Base-by-base conservation (phyloP, 1,284 basidiomycete species). In the Puccinia coronata region DNA sequence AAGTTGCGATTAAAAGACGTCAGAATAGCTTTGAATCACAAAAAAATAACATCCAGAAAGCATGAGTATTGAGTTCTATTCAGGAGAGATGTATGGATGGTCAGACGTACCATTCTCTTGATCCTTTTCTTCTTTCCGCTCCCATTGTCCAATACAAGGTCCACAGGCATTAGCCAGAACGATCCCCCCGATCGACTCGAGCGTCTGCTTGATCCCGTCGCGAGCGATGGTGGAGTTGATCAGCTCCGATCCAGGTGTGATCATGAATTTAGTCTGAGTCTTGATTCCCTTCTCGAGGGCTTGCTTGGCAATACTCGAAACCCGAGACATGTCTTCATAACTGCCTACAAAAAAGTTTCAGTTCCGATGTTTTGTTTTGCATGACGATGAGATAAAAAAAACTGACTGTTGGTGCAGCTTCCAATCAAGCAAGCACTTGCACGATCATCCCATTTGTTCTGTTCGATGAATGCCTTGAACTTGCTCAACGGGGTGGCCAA, bases 131-230 rank as follows among this genome's bases (percentile, higher is more conserved):
- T 99, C 97, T 84, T 91, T 88, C 86, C 96, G 91, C 88, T 99
- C 95, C 97, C 97, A 99, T 88, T 99, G 96, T 86, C 96, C 97
- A 85, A 99, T 98, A 89, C 96, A 98, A 86, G 96, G 96, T 83
- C 96, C 96, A 87, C 96, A 99, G 81, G 96, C 96, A 87, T 99
- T 99, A 84, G 97, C 97, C 81, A 99, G 91, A 61, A 99, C 95
- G 82, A 96, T 86, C 86, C 94, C 97, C 82, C 96, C 96, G 82
- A 92, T 92, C 39, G 89, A 87, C 88, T 97, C 93, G 85, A 99
- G 94, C 80, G 90, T 89, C 84, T 90, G 91, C 84, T 98, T 96
- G 87, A 95, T 91, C 84, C 97, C 96, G 86, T 99, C 96, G 85
- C 96, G 93, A 83, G 90, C 93, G 84, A 99, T 98, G 82, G 96